phyloP scores from a whole-genome alignment of 805 yeast genomes.

The Cyberlindnera sargentensis region DNA sequence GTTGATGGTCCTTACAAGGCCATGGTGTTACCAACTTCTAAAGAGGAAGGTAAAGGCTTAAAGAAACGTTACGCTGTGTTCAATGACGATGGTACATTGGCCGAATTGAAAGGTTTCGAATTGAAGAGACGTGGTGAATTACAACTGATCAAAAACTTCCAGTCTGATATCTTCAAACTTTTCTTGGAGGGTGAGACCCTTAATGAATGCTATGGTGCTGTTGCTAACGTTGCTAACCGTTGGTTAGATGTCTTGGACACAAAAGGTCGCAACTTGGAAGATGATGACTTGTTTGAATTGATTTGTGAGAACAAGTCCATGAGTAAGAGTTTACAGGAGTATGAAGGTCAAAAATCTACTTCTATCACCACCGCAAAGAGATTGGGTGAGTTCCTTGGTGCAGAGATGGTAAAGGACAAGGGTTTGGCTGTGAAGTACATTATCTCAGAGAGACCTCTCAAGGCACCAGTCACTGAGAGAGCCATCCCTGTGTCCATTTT shows the following conservation, averaged over 20 bases:
- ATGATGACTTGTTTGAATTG: conserved; percentile 87
- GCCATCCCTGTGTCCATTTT: conserved; percentile 96
- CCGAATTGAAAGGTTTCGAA: conserved; percentile 96
- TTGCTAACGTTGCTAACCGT: conserved; percentile 87
- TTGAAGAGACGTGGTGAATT: conserved; percentile 95
- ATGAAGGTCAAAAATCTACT: conserved; percentile 85
- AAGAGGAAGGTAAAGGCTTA: conserved; percentile 94
- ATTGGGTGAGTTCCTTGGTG: conserved; percentile 90
- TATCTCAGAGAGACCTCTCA: conserved; percentile 74
- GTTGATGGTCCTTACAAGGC: conserved; percentile 99
- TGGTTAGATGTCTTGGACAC: conserved; percentile 94
- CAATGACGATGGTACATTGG: conserved; percentile 87
- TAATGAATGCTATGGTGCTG: conserved; percentile 78
- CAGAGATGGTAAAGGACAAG: conserved; percentile 92
- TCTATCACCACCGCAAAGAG: conserved; percentile 94
- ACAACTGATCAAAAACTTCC: conserved; percentile 88
- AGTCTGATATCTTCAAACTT: conserved; percentile 85
- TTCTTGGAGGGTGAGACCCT: conserved; percentile 81
- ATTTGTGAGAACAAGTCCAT: conserved; percentile 95
- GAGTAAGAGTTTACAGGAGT: conserved; percentile 87
- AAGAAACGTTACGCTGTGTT: conserved; percentile 97
- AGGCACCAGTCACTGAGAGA: conserved; percentile 90
- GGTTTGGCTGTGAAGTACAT: conserved; percentile 94
- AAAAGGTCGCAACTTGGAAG: conserved; percentile 80
- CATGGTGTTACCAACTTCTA: conserved; percentile 94